A percentile compares a stretch with the other conserved stretches of the same genome.
phyloP scores from a whole-genome alignment of 2,329 filamentous ascomycete genomes.

The Fusarium sp. region DNA sequence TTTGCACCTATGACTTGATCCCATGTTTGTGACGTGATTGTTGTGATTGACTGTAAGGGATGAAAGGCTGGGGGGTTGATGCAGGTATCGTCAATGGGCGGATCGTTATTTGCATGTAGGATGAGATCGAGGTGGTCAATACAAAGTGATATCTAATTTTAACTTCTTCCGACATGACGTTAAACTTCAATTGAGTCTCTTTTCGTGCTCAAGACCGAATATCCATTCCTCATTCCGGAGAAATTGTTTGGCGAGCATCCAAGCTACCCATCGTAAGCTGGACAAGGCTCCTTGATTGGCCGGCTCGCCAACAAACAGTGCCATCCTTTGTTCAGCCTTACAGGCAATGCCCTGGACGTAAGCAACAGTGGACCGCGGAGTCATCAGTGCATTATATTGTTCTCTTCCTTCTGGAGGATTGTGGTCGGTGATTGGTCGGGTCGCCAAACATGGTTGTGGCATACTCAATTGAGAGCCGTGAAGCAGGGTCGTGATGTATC shows the following conservation, averaged over 20 bases:
- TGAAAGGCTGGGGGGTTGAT: not conserved
- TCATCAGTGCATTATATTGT: not conserved
- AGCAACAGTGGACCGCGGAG: not conserved
- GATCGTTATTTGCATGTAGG: not conserved
- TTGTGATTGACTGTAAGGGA: not conserved
- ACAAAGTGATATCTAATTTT: not conserved
- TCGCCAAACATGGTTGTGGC: constrained; percentile 6
- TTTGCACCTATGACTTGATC: constrained; percentile 14
- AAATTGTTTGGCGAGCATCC: not conserved
- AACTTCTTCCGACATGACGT: not conserved
- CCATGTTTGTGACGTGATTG: not conserved
- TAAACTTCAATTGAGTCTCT: not conserved
- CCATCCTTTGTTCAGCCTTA: constrained; percentile 7
- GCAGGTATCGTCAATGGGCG: not conserved
- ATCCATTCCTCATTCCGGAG: not conserved
- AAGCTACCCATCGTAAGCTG: not conserved
- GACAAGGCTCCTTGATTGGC: not conserved
- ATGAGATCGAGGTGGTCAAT: not conserved
- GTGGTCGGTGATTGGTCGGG: not conserved
- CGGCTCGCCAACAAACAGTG: not conserved
- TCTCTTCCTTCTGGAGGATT: not conserved
- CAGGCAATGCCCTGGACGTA: not conserved
- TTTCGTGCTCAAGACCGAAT: not conserved
- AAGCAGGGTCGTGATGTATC: not conserved
- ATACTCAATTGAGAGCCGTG: not conserved